Evolutionary conservation across 2,329 filamentous ascomycete genomes (phyloP).

Genomic region (Fusarium denticulatum): DNA sequence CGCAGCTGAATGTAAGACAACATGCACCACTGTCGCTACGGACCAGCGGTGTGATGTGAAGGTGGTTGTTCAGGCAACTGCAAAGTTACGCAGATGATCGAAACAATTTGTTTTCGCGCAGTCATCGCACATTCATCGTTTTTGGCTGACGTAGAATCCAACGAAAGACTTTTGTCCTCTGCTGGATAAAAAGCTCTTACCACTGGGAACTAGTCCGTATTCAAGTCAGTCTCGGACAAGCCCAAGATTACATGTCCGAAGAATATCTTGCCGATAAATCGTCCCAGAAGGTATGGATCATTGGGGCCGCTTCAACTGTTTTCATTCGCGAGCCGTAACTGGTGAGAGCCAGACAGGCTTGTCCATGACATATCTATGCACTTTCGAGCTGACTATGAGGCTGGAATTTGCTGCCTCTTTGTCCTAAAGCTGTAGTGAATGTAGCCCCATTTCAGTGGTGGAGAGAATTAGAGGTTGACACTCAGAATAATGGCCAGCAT

Average conservation of each 20-base stretch:
- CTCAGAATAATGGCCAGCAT: neutral
- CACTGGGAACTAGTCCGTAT: rapidly evolving
- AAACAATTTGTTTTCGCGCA: neutral
- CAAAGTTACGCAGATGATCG: rapidly evolving
- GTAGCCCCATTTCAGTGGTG: neutral
- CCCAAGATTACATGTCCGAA: neutral
- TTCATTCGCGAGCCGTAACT: neutral
- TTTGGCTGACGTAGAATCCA: too few relatives aligned
- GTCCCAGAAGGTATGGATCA: neutral
- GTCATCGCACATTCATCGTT: neutral
- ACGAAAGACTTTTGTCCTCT: too few relatives aligned
- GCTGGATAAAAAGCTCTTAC: neutral
- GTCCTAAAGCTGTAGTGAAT: too few relatives aligned
- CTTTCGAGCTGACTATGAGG: rapidly evolving
- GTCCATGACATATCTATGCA: neutral
- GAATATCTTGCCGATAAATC: rapidly evolving
- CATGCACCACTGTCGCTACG: neutral
- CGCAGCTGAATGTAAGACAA: neutral
- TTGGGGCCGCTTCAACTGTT: rapidly evolving
- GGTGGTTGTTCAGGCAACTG: neutral
- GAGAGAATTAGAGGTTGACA: rapidly evolving
- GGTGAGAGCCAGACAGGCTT: rapidly evolving
- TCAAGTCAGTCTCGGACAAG: rapidly evolving
- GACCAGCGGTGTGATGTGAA: neutral
- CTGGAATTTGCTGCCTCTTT: rapidly evolving